Evolutionary conservation across 1,284 basidiomycete genomes (phyloP).

Genomic region (Rhodofomes roseus): DNA sequence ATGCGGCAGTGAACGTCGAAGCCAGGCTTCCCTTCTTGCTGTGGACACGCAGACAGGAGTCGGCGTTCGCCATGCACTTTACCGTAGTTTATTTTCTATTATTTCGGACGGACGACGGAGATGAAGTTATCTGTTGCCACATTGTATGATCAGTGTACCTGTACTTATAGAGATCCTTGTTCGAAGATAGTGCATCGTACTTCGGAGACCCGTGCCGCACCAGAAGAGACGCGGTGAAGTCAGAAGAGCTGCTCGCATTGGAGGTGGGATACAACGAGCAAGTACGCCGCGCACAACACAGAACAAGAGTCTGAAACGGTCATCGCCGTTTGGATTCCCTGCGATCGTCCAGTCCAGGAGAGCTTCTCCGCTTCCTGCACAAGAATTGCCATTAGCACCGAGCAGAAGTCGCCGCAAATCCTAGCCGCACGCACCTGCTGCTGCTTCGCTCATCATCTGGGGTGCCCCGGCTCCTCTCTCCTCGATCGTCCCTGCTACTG

Average conservation of each 20-base stretch:
- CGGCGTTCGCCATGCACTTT: background rate
- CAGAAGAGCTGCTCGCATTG: background rate
- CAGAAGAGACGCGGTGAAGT: background rate
- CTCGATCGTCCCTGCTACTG: slow-evolving; percentile 7
- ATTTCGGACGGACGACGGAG: background rate
- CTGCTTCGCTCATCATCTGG: slow-evolving; percentile 26
- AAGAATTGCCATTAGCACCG: background rate
- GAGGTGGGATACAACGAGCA: background rate
- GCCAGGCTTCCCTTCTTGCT: background rate
- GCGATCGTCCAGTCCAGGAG: slow-evolving; percentile 27
- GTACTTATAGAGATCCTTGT: background rate
- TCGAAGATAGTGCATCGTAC: background rate
- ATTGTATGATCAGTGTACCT: background rate
- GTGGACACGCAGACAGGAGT: background rate
- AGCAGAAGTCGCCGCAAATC: background rate
- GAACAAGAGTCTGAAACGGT: background rate
- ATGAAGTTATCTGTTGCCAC: background rate
- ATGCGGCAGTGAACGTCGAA: background rate
- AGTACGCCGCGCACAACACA: slow-evolving; percentile 3
- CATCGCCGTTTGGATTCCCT: slow-evolving; percentile 31
- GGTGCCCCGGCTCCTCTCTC: slow-evolving; percentile 32
- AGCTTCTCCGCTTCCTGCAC: slow-evolving; percentile 29
- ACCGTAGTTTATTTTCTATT: background rate
- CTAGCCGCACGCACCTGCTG: slow-evolving; percentile 23
- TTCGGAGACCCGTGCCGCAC: background rate